phyloP scores from a whole-genome alignment of 352 stramenopile genomes.

The Elongisporangium anandrum region DNA sequence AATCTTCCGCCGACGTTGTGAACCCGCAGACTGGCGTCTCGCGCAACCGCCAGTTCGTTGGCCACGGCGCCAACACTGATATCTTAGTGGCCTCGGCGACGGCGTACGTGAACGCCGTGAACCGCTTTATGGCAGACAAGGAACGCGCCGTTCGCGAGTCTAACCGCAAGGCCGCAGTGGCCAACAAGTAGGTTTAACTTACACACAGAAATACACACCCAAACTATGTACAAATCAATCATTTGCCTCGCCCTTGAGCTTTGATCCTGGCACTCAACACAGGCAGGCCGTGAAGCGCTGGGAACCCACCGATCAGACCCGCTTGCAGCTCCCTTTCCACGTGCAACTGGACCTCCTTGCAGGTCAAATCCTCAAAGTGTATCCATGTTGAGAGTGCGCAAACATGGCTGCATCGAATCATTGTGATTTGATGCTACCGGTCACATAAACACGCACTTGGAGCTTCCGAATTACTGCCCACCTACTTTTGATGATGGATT shows the following conservation, averaged over 20 bases:
- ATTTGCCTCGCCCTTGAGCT: not conserved
- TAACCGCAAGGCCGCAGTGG: slow-evolving; percentile 1
- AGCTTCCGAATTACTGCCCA: not conserved
- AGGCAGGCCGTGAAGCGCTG: not conserved
- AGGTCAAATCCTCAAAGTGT: not conserved
- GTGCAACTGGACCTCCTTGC: not conserved
- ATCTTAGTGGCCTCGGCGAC: slow-evolving; percentile 87
- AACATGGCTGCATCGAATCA: not conserved
- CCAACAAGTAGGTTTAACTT: not conserved
- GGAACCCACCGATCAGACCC: not conserved
- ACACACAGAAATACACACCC: not conserved
- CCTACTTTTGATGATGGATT: not conserved
- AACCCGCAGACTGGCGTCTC: slow-evolving; percentile 84
- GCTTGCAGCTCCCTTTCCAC: not conserved
- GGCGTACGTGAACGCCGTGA: slow-evolving; percentile 86
- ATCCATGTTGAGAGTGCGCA: not conserved
- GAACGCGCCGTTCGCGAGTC: slow-evolving; percentile 25
- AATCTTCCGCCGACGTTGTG: slow-evolving; percentile 43
- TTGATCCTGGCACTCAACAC: too few species aligned
- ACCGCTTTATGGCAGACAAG: slow-evolving; percentile 78
- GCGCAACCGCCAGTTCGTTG: slow-evolving; percentile 84
- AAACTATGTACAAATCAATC: not conserved
- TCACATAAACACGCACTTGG: not conserved
- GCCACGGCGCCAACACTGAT: slow-evolving; percentile 87
- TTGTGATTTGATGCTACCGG: not conserved